A percentile compares a stretch with the other conserved stretches of the same genome.
Evolutionary conservation across 768 basidiomycete species (phyloP).

Genomic region (Fomitopsis serialis): DNA sequence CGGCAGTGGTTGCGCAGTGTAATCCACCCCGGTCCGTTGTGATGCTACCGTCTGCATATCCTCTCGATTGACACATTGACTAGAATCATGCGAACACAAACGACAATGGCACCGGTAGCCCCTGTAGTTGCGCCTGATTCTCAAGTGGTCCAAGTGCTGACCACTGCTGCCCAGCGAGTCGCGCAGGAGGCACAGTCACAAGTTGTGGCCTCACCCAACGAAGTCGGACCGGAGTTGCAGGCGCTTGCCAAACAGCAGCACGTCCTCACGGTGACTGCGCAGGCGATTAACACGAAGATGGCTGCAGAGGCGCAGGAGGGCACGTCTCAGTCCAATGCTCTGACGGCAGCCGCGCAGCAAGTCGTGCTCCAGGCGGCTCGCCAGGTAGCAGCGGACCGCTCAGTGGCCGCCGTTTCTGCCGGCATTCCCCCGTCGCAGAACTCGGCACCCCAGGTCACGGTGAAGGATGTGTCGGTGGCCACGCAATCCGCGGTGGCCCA

Average conservation of each 20-base stretch:
- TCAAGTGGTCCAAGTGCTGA: slow-evolving; percentile 73
- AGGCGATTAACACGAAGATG: slow-evolving; percentile 70
- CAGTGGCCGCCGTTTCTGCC: slow-evolving; percentile 37
- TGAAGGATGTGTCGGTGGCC: slow-evolving; percentile 52
- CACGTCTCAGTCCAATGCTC: slow-evolving; percentile 41
- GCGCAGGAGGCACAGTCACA: slow-evolving; percentile 71
- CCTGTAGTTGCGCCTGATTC: slow-evolving; percentile 47
- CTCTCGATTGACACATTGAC: neutral
- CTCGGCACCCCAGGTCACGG: slow-evolving; percentile 37
- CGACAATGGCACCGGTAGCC: slow-evolving; percentile 25
- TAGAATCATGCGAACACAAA: slow-evolving; percentile 28
- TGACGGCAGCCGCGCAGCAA: slow-evolving; percentile 75
- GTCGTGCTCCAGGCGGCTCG: slow-evolving; percentile 76
- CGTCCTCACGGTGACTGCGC: slow-evolving; percentile 65
- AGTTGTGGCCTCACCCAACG: slow-evolving; percentile 47
- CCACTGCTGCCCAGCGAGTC: slow-evolving; percentile 72
- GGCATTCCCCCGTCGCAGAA: slow-evolving; percentile 29
- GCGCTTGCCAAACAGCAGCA: slow-evolving; percentile 79
- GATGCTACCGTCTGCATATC: neutral
- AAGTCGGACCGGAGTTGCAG: slow-evolving; percentile 45
- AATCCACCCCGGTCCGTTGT: slow-evolving; percentile 24
- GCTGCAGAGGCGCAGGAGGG: slow-evolving; percentile 46
- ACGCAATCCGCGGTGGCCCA: slow-evolving; percentile 78
- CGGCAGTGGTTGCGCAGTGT: slow-evolving; percentile 29
- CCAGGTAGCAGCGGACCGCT: slow-evolving; percentile 48